Evolutionary conservation across 441 rosid species (phyloP).

Genomic region (Mallotus japonicus): DNA sequence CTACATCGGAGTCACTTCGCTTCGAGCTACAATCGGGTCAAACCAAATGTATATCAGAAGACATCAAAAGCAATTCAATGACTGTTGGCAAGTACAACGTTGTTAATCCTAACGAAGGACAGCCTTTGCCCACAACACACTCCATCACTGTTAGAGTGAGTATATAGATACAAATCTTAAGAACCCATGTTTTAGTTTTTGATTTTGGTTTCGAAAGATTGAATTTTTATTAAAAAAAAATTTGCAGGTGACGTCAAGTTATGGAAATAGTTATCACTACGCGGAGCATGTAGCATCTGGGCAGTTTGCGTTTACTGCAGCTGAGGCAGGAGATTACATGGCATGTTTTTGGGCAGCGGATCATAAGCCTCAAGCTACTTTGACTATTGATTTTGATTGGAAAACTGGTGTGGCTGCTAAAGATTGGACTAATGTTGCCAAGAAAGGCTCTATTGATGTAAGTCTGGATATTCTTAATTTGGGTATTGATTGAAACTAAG

Average conservation of each 20-base stretch:
- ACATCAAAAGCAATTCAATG: constrained; percentile 57
- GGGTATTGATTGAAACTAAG: not conserved
- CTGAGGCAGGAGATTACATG: constrained; percentile 63
- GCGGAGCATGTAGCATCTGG: constrained; percentile 63
- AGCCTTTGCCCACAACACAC: constrained; percentile 58
- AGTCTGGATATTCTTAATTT: constrained; percentile 20
- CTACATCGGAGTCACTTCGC: constrained; percentile 49
- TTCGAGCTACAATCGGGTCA: constrained; percentile 64
- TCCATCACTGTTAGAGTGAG: constrained; percentile 59
- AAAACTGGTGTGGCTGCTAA: constrained; percentile 70
- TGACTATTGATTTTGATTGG: constrained; percentile 81
- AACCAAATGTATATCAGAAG: constrained; percentile 86
- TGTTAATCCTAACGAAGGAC: constrained; percentile 57
- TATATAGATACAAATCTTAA: not conserved
- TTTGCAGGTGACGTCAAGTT: constrained; percentile 62
- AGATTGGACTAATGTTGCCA: constrained; percentile 78
- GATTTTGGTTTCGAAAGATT: not conserved
- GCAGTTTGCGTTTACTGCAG: constrained; percentile 70
- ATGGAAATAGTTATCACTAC: constrained; percentile 56
- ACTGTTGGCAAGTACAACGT: constrained; percentile 70
- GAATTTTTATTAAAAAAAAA: not conserved
- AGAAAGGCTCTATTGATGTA: constrained; percentile 77
- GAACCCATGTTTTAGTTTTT: not conserved
- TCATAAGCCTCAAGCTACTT: constrained; percentile 37
- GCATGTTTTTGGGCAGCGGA: constrained; percentile 63